These are phyloP conservation scores for Phaeosphaeriaceae sp. DNA, from an alignment of 2,329 filamentous ascomycete genomes.

Conservation along the genomic window DNA sequence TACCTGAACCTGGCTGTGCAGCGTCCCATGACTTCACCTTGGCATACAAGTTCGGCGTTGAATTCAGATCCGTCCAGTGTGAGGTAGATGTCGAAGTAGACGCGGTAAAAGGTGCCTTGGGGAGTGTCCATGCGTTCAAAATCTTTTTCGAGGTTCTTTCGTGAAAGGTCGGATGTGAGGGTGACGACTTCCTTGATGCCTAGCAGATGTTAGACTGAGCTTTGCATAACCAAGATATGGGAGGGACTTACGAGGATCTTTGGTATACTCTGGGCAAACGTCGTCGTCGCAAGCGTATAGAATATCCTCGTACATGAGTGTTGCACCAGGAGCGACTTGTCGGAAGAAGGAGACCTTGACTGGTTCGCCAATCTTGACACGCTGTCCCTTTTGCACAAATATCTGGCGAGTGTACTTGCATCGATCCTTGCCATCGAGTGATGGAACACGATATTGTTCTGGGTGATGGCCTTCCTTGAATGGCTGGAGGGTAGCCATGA, in stretches of 20 bases:
- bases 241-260: constrained; percentile 88
- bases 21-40: constrained; percentile 97
- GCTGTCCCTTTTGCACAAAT: constrained; percentile 97
- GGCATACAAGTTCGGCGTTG: constrained; percentile 97
- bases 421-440: constrained; percentile 92
- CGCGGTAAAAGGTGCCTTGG: constrained; percentile 73
- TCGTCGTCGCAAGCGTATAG: constrained; percentile 97
- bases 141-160: constrained; percentile 98
- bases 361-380: constrained; percentile 98
- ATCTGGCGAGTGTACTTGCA: constrained; percentile 99
- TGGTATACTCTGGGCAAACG: constrained; percentile 97
- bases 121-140: constrained; percentile 99
- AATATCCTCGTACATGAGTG: constrained; percentile 99
- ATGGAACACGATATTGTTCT: constrained; percentile 96
- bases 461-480: constrained; percentile 99
- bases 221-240: neutral
- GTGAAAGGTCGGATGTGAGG: constrained; percentile 92
- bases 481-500: constrained; percentile 97
- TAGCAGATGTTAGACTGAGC: constrained; percentile 47
- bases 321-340: constrained; percentile 95
- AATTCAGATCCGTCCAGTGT: constrained; percentile 97
- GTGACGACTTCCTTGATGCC: constrained; percentile 99
- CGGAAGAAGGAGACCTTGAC: constrained; percentile 99
- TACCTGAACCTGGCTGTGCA: constrained; percentile 88
- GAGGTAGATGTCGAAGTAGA: constrained; percentile 76